phyloP scores from a whole-genome alignment of 306 rosid species.

The Gastrolobium bilobum region DNA sequence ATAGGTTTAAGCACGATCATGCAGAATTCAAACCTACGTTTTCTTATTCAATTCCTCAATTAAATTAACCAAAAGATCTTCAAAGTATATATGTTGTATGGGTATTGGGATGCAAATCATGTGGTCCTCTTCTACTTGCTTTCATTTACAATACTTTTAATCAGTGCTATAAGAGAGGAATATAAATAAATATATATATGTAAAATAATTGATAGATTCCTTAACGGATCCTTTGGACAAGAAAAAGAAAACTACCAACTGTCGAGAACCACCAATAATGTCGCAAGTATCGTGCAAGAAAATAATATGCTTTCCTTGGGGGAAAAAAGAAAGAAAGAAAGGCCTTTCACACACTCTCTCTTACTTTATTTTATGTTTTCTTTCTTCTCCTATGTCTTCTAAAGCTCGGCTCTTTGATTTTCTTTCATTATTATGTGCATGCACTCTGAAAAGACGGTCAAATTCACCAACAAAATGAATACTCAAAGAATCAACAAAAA shows the following conservation, averaged over 20 bases:
- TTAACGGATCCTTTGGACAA: conserved; percentile 27
- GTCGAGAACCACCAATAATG: conserved; percentile 40
- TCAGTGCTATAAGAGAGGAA: not conserved
- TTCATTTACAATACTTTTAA: conserved; percentile 5
- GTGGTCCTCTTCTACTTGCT: conserved; percentile 40
- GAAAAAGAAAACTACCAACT: conserved; percentile 37
- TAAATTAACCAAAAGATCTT: conserved; percentile 24
- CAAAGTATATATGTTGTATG: conserved; percentile 28
- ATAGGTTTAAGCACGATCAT: conserved; percentile 15
- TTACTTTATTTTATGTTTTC: not conserved
- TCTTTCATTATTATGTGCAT: conserved; percentile 8
- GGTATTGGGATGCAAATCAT: conserved; percentile 48
- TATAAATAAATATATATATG: not conserved
- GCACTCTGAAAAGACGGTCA: conserved; percentile 30
- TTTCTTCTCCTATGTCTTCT: not conserved
- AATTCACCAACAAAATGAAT: conserved; percentile 12
- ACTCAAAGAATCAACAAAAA: conserved; percentile 9
- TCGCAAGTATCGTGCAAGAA: conserved; percentile 39
- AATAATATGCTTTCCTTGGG: not conserved
- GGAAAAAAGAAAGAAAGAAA: not conserved
- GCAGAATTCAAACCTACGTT: not conserved
- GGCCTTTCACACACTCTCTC: too few relatives aligned
- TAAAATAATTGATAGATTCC: conserved; percentile 42
- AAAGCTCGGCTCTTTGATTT: conserved; percentile 11
- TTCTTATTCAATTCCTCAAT: not conserved